Percentiles rank a stretch among this genome's conserved stretches.
These are phyloP conservation scores for Trypanosoma caninum DNA, from an alignment of 208 protist genomes.

Conservation along the genomic window DNA sequence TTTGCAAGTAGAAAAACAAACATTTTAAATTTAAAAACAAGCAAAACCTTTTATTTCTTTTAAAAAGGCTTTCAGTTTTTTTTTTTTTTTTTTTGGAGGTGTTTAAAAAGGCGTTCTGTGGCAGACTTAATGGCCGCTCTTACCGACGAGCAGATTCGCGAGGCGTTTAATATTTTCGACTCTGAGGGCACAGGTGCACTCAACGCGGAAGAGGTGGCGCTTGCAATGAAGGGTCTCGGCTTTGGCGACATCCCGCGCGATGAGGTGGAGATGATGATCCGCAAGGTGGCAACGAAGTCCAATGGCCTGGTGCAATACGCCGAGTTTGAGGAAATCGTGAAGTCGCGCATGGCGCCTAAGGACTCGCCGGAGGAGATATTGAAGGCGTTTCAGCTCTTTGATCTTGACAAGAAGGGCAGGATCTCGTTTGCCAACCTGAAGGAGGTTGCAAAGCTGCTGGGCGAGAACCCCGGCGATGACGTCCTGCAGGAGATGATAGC, in stretches of 20 bases:
- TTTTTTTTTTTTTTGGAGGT: background rate
- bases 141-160: constrained; percentile 92
- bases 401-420: constrained; percentile 94
- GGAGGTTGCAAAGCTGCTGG: constrained; percentile 93
- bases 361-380: constrained; percentile 94
- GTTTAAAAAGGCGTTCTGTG: background rate
- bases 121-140: constrained; percentile 24
- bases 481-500: constrained; percentile 98
- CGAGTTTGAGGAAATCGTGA: constrained; percentile 92
- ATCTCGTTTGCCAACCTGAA: constrained; percentile 97
- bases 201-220: constrained; percentile 92
- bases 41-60: too few relatives aligned
- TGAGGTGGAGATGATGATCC: constrained; percentile 92
- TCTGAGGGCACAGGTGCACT: constrained; percentile 92
- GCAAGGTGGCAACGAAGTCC: constrained; percentile 73
- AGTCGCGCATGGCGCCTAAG: constrained; percentile 88
- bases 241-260: constrained; percentile 93
- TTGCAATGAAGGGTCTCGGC: constrained; percentile 94
- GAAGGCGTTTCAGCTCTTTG: constrained; percentile 96
- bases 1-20: background rate
- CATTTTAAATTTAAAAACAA: background rate
- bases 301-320: constrained; percentile 89
- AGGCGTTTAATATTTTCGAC: constrained; percentile 98
- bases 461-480: constrained; percentile 96
- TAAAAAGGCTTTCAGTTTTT: background rate